Conservation (phyloP, 1,284 basidiomycete genomes). For the Cryptococcus hybrid region DNA sequence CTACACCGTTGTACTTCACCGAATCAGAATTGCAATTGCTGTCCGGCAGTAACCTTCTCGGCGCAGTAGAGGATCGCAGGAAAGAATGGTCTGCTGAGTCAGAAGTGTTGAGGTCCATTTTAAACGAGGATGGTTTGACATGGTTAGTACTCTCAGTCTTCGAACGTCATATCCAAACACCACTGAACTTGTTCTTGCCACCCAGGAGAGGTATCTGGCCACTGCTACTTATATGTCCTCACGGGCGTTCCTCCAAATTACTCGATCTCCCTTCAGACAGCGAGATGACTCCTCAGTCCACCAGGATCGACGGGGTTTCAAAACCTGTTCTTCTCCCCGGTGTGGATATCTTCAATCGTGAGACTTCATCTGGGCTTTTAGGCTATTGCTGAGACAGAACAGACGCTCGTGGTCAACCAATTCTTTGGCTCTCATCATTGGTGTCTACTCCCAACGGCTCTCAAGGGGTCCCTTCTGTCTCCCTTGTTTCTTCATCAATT, state of each 20-base stretch:
- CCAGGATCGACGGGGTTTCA: constrained; percentile 49
- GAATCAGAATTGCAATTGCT: constrained; percentile 62
- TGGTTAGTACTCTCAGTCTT: constrained; percentile 56
- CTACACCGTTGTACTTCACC: constrained; percentile 75
- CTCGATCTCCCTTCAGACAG: constrained; percentile 54
- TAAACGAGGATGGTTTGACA: constrained; percentile 59
- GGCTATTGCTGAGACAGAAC: too few species aligned
- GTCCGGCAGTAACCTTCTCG: constrained; percentile 71
- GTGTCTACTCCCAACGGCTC: constrained; percentile 22
- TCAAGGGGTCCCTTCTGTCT: constrained; percentile 21
- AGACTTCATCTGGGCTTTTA: constrained; percentile 2
- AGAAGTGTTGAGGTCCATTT: constrained; percentile 49
- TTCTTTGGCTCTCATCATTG: constrained; percentile 70
- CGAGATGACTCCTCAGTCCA: constrained; percentile 10
- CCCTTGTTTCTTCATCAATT: constrained; percentile 36
- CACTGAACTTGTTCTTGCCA: too few species aligned
- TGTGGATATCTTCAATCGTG: constrained; percentile 78
- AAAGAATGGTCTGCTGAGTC: constrained; percentile 63
- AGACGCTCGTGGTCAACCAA: constrained; percentile 59
- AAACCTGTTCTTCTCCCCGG: constrained; percentile 81
- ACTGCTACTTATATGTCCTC: constrained; percentile 77
- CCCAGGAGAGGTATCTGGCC: constrained; percentile 60
- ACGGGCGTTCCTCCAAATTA: constrained; percentile 75
- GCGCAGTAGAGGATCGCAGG: constrained; percentile 65
- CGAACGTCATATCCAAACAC: not conserved